Percentiles rank a stretch among this genome's conserved stretches.
Evolutionary conservation across 345 rosid species (phyloP).

Genomic region (Eucalyptus regnans): DNA sequence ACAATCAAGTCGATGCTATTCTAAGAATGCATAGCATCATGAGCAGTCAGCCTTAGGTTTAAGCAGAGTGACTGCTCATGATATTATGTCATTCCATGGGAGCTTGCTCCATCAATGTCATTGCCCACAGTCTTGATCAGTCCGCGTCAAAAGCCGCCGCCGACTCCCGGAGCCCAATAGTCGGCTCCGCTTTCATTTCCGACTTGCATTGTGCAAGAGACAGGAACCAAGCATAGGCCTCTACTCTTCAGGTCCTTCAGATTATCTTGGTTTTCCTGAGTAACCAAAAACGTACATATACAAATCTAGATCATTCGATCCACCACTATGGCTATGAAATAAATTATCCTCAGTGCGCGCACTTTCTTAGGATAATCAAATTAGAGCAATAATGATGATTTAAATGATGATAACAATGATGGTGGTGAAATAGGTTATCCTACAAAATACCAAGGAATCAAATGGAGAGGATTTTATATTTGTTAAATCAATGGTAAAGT

Average conservation of each 20-base stretch:
- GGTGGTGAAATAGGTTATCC: neutral
- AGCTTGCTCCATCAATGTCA: neutral
- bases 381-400: neutral
- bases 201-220: constrained; percentile 79
- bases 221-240: constrained; percentile 92
- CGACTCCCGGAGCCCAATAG: constrained; percentile 80
- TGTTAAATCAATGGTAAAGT: neutral
- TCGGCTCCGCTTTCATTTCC: constrained; percentile 89
- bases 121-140: neutral
- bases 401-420: neutral
- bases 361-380: neutral
- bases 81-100: neutral
- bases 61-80: constrained; percentile 9
- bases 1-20: neutral
- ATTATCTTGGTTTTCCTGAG: constrained; percentile 15
- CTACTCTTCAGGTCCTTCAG: constrained; percentile 74
- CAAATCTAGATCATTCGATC: neutral
- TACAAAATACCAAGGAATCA: neutral
- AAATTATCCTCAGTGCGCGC: neutral
- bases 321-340: neutral
- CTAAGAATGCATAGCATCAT: constrained; percentile 66
- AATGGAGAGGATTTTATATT: neutral
- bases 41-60: constrained; percentile 96
- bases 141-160: neutral
- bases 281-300: neutral